A percentile compares a stretch with the other conserved stretches of the same genome.
Conservation (phyloP, 495 filamentous ascomycete genomes). For the Talaromyces liani region DNA sequence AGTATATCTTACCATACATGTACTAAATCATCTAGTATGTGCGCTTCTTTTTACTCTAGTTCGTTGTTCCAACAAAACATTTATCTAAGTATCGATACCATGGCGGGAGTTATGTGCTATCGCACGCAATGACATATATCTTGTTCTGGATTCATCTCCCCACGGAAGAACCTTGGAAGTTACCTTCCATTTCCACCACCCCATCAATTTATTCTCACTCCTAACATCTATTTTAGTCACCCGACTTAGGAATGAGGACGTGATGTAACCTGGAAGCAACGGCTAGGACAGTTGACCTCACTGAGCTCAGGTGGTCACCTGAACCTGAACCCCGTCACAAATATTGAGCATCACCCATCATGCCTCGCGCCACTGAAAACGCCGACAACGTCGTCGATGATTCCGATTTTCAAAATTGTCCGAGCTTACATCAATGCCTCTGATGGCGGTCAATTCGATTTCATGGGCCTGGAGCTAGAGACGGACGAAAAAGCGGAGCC, state of each 20-base stretch:
- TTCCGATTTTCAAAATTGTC: conserved; percentile 40
- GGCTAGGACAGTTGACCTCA: background rate
- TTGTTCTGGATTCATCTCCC: no score
- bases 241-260: background rate
- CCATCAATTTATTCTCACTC: background rate
- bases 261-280: background rate
- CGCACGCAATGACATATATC: no score
- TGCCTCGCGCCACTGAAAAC: conserved; percentile 42
- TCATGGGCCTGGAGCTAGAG: conserved; percentile 43
- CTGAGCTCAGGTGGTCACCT: background rate
- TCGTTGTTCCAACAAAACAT: no score
- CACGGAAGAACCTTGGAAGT: no score
- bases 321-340: background rate
- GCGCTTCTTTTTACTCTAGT: no score
- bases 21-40: no score
- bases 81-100: no score
- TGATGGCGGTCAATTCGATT: conserved; percentile 28
- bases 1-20: no score
- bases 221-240: background rate
- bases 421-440: conserved; percentile 42
- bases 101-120: no score
- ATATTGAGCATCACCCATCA: conserved; percentile 13
- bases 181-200: background rate
- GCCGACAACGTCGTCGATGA: conserved; percentile 29
- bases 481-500: conserved; percentile 61